Evolutionary conservation across 208 protist species (phyloP).

Genomic region (Herpetomonas tarakana): DNA sequence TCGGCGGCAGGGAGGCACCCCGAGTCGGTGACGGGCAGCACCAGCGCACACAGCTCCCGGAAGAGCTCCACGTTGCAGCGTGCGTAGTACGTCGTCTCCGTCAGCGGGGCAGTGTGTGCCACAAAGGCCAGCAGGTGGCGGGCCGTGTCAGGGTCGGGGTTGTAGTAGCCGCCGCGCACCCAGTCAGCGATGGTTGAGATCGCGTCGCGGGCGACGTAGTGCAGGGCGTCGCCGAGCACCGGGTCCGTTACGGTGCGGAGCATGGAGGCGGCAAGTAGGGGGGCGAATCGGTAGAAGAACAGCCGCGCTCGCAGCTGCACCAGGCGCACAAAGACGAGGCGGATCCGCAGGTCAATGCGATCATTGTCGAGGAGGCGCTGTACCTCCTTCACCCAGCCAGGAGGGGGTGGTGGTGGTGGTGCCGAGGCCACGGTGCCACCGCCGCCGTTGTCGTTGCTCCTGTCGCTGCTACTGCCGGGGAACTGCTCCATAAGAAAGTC

Average conservation of each 20-base stretch:
- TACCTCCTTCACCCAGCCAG: conserved; percentile 69
- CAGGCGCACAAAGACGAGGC: conserved; percentile 55
- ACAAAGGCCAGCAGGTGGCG: conserved; percentile 21
- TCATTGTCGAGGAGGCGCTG: conserved; percentile 22
- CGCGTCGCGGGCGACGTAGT: conserved; percentile 83
- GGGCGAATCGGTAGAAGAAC: conserved; percentile 44
- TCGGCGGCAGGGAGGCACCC: conserved; percentile 1
- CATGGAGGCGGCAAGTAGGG: conserved; percentile 41
- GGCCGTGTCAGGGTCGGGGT: not conserved
- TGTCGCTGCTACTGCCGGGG: not conserved
- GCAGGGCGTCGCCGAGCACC: conserved; percentile 31
- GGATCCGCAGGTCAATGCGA: conserved; percentile 29
- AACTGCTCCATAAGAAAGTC: conserved; percentile 31
- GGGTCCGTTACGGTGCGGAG: conserved; percentile 26
- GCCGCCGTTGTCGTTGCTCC: not conserved
- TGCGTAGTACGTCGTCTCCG: conserved; percentile 22
- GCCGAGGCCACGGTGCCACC: too few relatives aligned
- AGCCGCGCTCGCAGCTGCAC: conserved; percentile 33
- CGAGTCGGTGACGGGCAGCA: conserved; percentile 8
- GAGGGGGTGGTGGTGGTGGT: too few relatives aligned
- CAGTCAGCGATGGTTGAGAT: conserved; percentile 47
- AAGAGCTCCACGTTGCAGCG: conserved; percentile 72
- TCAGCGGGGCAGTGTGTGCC: conserved; percentile 21
- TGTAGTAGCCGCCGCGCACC: conserved; percentile 8
- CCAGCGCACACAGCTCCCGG: conserved; percentile 40